Base-by-base conservation (phyloP, 2,329 filamentous ascomycete species). In the Alternaria brassicicola region DNA sequence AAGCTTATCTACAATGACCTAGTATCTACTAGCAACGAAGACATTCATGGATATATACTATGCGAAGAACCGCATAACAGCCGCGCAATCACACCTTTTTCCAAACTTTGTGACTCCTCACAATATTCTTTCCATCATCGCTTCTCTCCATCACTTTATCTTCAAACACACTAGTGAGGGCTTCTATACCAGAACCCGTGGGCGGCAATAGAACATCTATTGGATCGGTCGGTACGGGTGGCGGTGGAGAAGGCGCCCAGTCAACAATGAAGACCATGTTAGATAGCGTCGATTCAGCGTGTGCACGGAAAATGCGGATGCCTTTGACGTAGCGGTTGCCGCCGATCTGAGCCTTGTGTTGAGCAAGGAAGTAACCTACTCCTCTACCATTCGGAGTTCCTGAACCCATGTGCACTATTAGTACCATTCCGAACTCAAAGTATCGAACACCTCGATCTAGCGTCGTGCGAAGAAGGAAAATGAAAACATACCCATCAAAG, bases 61-160 rank as follows among this genome's bases (percentile, higher is more conserved):
- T 30, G 12, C 10, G 3, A 6, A 21, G 25, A 13, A 21, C 5
- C 3, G 9, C 23, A n/a, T 3, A 2, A 4, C 13, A 25, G 13
- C 13, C 3, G 4, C 41, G 5, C 7, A n/a, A 19, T 36, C 10
- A 30, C 6, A 19, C 17, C 3, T 13, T 43, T 5, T 36, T 49
- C 17, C 52, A 13, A 8, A 59, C 13, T 1, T 52, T 25, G 39
- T 60, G 61, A 15, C 62, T 56, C 7, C 56, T 45, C 3, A 59
- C 17, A 2, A 62, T 7, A 1, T 41, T 53, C 26, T 48, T 60
- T 8, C 52, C 63, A 36, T 61, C 54, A 0, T n/a, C 8, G 19
- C 52, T 57, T 26, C 15, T 48, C 4, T 45, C 19, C 12, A 51
- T 10, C n/a, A 55, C 23, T 28, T 41, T 28, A 6, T 6, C 25